Conservation (phyloP, 176 grass and related monocot genomes). For the Zoysia pacifica region DNA sequence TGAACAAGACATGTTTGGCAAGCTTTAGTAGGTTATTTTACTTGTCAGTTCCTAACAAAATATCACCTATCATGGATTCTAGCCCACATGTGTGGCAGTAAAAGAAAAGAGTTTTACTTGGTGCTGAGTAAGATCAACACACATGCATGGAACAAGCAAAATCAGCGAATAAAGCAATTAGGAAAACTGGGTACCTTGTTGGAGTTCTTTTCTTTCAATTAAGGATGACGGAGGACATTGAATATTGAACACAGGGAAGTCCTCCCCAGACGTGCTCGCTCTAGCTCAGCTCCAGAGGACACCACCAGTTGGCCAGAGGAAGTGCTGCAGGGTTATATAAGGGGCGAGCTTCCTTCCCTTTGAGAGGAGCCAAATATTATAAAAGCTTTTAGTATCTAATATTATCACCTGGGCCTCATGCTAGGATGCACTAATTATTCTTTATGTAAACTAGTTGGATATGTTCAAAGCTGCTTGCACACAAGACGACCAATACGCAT, state of each 20-base stretch:
- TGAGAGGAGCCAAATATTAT: constrained; percentile 45
- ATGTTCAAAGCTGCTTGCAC: constrained; percentile 42
- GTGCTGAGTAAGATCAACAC: constrained; percentile 20
- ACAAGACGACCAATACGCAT: constrained; percentile 30
- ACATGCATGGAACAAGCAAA: neutral
- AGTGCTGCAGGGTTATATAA: constrained; percentile 53
- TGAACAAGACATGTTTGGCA: constrained; percentile 14
- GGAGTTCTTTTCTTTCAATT: neutral
- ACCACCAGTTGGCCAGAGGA: constrained; percentile 47
- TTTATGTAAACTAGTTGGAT: constrained; percentile 54
- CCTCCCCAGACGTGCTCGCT: constrained; percentile 26
- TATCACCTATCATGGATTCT: neutral
- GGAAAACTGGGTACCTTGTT: constrained; percentile 41
- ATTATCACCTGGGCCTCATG: constrained; percentile 63
- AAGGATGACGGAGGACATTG: neutral
- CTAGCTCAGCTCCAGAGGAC: constrained; percentile 39
- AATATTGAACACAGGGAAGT: neutral
- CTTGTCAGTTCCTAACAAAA: constrained; percentile 5
- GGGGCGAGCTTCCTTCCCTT: constrained; percentile 43
- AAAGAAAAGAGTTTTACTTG: neutral
- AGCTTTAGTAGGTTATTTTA: constrained; percentile 14
- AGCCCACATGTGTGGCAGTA: neutral
- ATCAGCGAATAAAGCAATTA: constrained; percentile 1
- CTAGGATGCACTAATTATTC: constrained; percentile 60
- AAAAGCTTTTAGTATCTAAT: constrained; percentile 55